These are phyloP conservation scores for Boletus barrowsii DNA, from an alignment of 768 basidiomycete genomes.

Conservation along the genomic window DNA sequence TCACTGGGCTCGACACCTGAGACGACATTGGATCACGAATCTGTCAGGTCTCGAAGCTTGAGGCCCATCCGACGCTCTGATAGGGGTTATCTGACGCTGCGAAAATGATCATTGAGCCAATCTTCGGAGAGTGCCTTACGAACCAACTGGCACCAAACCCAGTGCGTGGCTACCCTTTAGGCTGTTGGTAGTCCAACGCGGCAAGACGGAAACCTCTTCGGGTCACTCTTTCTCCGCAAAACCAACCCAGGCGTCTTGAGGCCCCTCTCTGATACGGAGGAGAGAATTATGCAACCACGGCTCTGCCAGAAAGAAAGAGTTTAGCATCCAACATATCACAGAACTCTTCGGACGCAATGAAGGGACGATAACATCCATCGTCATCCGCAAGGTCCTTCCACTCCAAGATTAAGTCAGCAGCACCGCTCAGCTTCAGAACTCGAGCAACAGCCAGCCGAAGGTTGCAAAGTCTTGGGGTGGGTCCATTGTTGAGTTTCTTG, in stretches of 20 bases:
- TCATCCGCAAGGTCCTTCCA: constrained; percentile 3
- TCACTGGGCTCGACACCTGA: no score
- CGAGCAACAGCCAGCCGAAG: constrained; percentile 5
- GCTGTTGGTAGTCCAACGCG: no score
- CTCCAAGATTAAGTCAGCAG: constrained; percentile 1
- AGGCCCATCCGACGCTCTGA: neutral
- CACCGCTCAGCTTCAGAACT: constrained; percentile 7
- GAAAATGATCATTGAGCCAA: no score
- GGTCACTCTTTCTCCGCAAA: no score
- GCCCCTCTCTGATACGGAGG: no score
- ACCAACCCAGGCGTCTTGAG: no score
- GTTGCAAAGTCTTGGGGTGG: neutral
- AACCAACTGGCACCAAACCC: no score
- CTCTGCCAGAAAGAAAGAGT: neutral
- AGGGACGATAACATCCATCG: neutral
- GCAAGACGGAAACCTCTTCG: no score
- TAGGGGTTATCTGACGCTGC: no score
- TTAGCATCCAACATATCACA: neutral
- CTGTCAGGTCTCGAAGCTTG: no score
- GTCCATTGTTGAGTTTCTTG: neutral
- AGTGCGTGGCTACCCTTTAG: no score
- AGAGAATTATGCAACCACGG: neutral
- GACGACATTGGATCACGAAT: neutral
- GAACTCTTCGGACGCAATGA: neutral
- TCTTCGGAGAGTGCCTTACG: no score